Evolutionary conservation across 805 yeast genomes (phyloP).

Genomic region (Metschnikowia cubensis): DNA sequence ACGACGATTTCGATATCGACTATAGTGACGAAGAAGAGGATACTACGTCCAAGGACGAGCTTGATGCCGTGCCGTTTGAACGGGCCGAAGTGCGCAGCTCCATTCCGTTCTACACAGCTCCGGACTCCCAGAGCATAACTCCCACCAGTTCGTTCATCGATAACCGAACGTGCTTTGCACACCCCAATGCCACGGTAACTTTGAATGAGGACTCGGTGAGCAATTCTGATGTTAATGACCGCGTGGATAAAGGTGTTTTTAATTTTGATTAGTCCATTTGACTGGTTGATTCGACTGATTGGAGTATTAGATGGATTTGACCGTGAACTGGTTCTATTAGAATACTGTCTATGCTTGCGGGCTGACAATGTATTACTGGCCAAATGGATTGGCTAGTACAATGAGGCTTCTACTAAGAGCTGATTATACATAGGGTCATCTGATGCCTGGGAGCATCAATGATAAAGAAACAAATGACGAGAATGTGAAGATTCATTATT

Average conservation of each 20-base stretch:
- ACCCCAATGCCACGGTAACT: constrained; percentile 39
- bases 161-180: constrained; percentile 40
- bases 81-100: constrained; percentile 20
- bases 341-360: too few species aligned
- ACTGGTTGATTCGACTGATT: too few species aligned
- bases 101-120: constrained; percentile 26
- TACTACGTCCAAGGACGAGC: constrained; percentile 4
- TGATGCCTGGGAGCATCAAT: too few species aligned
- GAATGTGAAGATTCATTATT: too few species aligned
- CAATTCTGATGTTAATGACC: constrained; percentile 8
- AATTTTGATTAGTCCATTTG: neutral
- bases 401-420: too few species aligned
- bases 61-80: neutral
- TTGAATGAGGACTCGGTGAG: constrained; percentile 11
- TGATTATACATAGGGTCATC: too few species aligned
- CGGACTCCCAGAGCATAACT: constrained; percentile 29
- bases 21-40: constrained; percentile 25
- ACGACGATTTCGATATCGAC: constrained; percentile 35
- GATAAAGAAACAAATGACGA: too few species aligned
- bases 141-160: constrained; percentile 28
- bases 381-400: too few species aligned
- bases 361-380: too few species aligned
- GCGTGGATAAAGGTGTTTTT: neutral
- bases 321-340: too few species aligned
- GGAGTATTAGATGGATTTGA: too few species aligned